Base-by-base conservation (phyloP, 2,329 filamentous ascomycete species). In the Lachnellula hyalina region DNA sequence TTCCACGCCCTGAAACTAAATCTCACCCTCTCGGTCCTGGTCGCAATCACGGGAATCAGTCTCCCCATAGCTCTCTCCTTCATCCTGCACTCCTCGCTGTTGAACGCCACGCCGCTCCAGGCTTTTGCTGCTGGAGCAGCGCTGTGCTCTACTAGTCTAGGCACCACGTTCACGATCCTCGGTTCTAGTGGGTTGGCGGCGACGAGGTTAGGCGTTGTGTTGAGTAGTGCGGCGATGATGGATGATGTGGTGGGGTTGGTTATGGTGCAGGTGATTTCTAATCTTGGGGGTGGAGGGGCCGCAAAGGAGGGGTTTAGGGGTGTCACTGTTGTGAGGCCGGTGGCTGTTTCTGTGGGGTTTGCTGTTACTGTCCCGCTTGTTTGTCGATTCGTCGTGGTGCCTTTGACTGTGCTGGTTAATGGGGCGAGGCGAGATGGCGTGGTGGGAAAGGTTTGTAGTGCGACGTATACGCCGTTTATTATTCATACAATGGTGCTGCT, bases 201-300 rank as follows among this genome's bases (percentile, higher is more conserved):
- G 2, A 83, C 78, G 8, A 71, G 81, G 2, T 67, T 85, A 0
- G 89, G 73, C 54, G 83, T 71, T 8, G 80, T 94, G 0, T 75
- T 91, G 0, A 81, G 82, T 2, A 85, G 81, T 55, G 88, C 87
- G 1, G 89, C 89, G 0, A 89, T 94, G 81, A 81, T 94, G 72
- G 89, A 94, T 66, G 89, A 94, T 70, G 84, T 93, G 0, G 79
- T 89, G 1, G 88, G 87, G 0, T 72, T 93, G 9, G 81, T 92
- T 7, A 87, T 93, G 81, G 85, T 90, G 0, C 82, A 89, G 61
- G 79, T 93, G 46, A 85, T 94, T 21, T 81, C 85, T 0, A 85
- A 84, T 47, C 73, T 93, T 0, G 86, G 70, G 1, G 23, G 21
- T n/a, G 36, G 36, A 40, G 36, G 14, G 52, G 67, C 25, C 4